phyloP scores from a whole-genome alignment of 176 grass and related monocot genomes.

The Leersia perrieri region DNA sequence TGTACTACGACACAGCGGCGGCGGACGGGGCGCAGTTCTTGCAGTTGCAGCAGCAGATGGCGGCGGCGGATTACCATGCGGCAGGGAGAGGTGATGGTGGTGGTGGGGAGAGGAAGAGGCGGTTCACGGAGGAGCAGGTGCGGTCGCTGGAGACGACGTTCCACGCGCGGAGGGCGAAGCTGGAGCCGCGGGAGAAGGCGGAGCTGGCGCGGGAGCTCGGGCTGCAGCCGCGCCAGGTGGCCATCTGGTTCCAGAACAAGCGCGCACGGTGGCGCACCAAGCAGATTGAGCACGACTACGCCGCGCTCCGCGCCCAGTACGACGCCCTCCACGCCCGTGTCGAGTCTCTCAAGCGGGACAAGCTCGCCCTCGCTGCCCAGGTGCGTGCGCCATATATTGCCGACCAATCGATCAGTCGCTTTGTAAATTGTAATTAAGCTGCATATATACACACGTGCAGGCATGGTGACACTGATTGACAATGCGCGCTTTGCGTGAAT shows the following conservation, averaged over 20 bases:
- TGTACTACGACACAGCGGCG: background rate
- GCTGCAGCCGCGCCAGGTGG: conserved; percentile 90
- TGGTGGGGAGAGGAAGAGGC: conserved; percentile 54
- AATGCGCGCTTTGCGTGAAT: background rate
- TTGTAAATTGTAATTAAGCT: no score
- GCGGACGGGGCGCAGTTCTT: conserved; percentile 11
- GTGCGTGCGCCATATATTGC: background rate
- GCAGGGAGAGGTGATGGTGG: background rate
- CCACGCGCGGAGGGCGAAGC: conserved; percentile 61
- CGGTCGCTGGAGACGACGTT: conserved; percentile 86
- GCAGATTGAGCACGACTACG: conserved; percentile 88
- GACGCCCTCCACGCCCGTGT: conserved; percentile 50
- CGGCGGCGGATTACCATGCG: background rate
- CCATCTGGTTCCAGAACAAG: conserved; percentile 99
- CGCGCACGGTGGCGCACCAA: conserved; percentile 88
- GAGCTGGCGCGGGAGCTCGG: conserved; percentile 78
- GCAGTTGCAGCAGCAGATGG: background rate
- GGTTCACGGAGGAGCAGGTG: conserved; percentile 96
- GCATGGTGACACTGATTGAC: background rate
- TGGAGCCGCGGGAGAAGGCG: conserved; percentile 75
- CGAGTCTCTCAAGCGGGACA: conserved; percentile 44
- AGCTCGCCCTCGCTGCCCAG: conserved; percentile 45
- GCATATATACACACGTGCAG: background rate
- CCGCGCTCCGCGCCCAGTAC: conserved; percentile 44
- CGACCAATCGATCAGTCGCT: background rate